Base-by-base conservation (phyloP, 2,329 filamentous ascomycete genomes). In the Verticillium tricorpus region DNA sequence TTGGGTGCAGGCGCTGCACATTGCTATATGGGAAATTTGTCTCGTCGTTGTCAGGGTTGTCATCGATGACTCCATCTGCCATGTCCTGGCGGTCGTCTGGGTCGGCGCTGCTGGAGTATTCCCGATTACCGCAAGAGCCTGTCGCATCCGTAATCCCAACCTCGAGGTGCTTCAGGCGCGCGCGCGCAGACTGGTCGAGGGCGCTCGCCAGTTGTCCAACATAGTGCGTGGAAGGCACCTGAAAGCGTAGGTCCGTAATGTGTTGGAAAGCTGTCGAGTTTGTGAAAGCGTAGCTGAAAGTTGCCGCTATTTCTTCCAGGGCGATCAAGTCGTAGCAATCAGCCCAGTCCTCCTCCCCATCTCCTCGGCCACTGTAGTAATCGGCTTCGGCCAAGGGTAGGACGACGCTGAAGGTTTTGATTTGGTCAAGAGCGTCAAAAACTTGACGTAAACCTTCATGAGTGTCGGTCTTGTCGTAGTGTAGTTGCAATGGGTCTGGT, bases 261-360 rank as follows among this genome's bases (percentile, higher is more conserved):
- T 62, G 15, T 7, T 19, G 39, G 6, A 62, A 35, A 14, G 39
- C 55, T 5, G n/a, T 11, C 8, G 58, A 25, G 14, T 56, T 57
- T 5, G 15, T 40, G 17, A 62, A 56, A 1, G 58, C 61, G 19
- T 60, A 32, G 7, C 45, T 39, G 3, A 61, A 17, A 17, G 59
- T 56, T 1, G 31, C 5, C 22, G 61, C 35, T 17, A 58, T 19
- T 5, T 63, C 45, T 14, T 39, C 22, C 14, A 63, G 15, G 11
- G 56, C 59, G 31, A 52, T 35, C 59, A 58, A 56, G 6, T 61
- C 61, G 17, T 63, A 63, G 37, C 61, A 63, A 12, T 63, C n/a
- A 11, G 56, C 59, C 34, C 11, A 35, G 1, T 56, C 25, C 8
- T 56, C 35, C 3, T 19, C 5, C 8, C 35, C 8, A 50, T 34